Percentiles rank a stretch among this genome's conserved stretches.
These are phyloP conservation scores for Gossypium bickii DNA, from an alignment of 345 rosid genomes.

Conservation along the genomic window DNA sequence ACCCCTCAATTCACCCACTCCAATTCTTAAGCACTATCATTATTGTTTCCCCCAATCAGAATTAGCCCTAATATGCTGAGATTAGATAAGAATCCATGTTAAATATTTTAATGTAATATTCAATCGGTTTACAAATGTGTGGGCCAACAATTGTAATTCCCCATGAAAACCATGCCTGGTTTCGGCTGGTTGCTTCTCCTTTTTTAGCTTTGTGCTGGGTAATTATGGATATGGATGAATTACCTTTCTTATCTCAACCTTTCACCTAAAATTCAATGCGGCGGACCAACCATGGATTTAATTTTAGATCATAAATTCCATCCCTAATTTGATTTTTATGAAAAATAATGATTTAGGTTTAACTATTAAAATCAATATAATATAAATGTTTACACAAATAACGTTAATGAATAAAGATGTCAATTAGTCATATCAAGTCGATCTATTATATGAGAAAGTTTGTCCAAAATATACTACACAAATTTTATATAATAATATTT, in stretches of 20 bases:
- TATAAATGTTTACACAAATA: too few species aligned
- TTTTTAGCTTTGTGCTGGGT: background rate
- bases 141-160: constrained; percentile 7
- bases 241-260: background rate
- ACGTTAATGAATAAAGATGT: too few species aligned
- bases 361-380: too few species aligned
- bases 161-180: constrained; percentile 7
- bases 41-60: background rate
- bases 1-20: background rate
- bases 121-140: background rate
- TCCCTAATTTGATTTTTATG: too few species aligned
- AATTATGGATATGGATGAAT: background rate
- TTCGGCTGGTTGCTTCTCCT: background rate
- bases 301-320: too few species aligned
- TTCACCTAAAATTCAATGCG: background rate
- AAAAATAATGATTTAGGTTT: too few species aligned
- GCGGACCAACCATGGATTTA: background rate
- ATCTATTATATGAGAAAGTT: too few species aligned
- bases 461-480: too few species aligned
- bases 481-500: too few species aligned
- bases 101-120: background rate
- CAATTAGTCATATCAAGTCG: too few species aligned
- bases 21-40: background rate
- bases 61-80: background rate
- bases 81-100: background rate